A percentile compares a stretch with the other conserved stretches of the same genome.
phyloP scores from a whole-genome alignment of 148 eudicot genomes.

The Mesembryanthemum crystallinum region DNA sequence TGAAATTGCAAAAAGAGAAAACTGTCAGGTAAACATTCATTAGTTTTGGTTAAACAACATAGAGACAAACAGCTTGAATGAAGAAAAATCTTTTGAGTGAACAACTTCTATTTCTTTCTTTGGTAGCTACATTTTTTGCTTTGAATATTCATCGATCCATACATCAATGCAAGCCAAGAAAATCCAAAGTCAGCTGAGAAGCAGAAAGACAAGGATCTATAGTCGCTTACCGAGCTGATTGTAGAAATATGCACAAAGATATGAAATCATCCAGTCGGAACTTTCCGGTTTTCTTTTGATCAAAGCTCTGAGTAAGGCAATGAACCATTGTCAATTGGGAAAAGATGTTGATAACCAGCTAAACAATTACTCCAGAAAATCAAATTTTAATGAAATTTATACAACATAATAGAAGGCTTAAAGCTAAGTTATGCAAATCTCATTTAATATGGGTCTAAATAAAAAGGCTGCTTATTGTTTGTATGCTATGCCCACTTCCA shows the following conservation, averaged over 20 bases:
- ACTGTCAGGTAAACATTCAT: neutral
- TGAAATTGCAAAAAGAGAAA: slow-evolving; percentile 26
- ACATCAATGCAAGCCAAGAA: neutral
- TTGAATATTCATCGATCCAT: neutral
- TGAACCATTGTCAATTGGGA: slow-evolving; percentile 1
- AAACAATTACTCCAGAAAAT: no score
- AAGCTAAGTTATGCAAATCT: neutral
- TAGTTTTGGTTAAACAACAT: no score
- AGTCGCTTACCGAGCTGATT: slow-evolving; percentile 68
- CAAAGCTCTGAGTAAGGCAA: slow-evolving; percentile 62
- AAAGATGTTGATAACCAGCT: neutral
- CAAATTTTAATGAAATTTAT: neutral
- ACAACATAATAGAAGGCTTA: neutral
- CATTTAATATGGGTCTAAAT: neutral
- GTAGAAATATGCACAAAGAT: slow-evolving; percentile 76
- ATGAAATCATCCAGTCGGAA: slow-evolving; percentile 80
- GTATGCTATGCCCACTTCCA: no score
- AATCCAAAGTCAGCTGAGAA: neutral
- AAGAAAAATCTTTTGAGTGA: no score
- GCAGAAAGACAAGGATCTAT: slow-evolving; percentile 4
- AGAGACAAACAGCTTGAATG: no score
- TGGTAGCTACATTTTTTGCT: neutral
- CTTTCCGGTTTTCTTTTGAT: slow-evolving; percentile 67
- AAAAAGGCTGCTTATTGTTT: no score
- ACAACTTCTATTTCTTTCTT: no score